A percentile compares a stretch with the other conserved stretches of the same genome.
phyloP scores from a whole-genome alignment of 2,329 filamentous ascomycete species.

The Ramularia endophylla region DNA sequence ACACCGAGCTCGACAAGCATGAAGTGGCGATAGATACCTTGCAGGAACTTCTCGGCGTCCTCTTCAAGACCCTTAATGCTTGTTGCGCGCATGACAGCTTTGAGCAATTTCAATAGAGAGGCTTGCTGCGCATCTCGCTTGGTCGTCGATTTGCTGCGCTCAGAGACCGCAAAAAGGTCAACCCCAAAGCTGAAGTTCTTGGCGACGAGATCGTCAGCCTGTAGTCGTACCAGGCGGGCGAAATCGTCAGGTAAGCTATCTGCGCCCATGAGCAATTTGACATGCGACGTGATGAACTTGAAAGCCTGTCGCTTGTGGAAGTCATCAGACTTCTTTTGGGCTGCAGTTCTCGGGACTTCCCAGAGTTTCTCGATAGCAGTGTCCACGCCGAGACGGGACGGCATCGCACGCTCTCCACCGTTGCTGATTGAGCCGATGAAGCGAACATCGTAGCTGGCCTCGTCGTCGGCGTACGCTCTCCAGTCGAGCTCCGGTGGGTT shows the following conservation, averaged over 20 bases:
- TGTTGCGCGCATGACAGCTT: conserved; percentile 78
- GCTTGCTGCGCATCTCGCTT: conserved; percentile 84
- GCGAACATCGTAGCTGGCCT: conserved; percentile 78
- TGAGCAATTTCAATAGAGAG: conserved; percentile 77
- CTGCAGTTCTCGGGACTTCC: conserved; percentile 62
- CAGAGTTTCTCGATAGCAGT: conserved; percentile 81
- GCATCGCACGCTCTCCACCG: conserved; percentile 70
- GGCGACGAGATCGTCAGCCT: conserved; percentile 77
- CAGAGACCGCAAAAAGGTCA: conserved; percentile 65
- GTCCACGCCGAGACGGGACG: conserved; percentile 78
- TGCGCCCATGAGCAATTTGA: conserved; percentile 83
- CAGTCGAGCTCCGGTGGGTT: conserved; percentile 79
- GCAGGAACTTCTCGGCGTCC: conserved; percentile 68
- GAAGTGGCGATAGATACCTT: conserved; percentile 82
- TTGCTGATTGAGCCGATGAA: conserved; percentile 77
- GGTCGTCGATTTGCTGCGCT: conserved; percentile 72
- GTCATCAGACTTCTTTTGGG: conserved; percentile 62
- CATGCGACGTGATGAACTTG: conserved; percentile 76
- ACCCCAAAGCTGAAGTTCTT: conserved; percentile 67
- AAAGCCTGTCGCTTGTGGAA: conserved; percentile 95
- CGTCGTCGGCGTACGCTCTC: conserved; percentile 80
- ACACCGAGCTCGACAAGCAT: conserved; percentile 83
- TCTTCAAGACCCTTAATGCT: conserved; percentile 71
- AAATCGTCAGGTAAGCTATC: conserved; percentile 89
- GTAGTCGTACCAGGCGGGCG: conserved; percentile 73